Percentiles rank a stretch among this genome's conserved stretches.
Evolutionary conservation across 2,329 filamentous ascomycete genomes (phyloP).

Genomic region (Pyrenophora teres): DNA sequence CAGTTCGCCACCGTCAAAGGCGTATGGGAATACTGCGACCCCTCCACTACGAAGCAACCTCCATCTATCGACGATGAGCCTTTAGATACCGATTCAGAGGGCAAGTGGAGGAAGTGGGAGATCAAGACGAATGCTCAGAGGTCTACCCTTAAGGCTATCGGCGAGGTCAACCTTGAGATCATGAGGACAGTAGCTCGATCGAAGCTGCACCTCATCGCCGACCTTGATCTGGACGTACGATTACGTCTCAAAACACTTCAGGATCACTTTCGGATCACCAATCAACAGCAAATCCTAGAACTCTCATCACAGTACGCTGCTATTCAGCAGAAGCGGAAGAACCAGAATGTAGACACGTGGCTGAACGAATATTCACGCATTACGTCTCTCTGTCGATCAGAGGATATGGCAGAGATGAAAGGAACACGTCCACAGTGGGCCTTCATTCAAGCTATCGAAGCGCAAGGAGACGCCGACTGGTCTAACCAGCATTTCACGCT

Average conservation of each 20-base stretch:
- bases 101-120: neutral
- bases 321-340: neutral
- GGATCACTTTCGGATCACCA: neutral
- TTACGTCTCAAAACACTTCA: neutral
- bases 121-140: neutral
- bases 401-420: neutral
- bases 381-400: neutral
- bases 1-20: constrained; percentile 2
- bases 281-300: neutral
- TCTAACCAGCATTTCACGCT: neutral
- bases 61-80: neutral
- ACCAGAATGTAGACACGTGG: neutral
- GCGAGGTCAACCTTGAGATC: neutral
- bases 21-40: constrained; percentile 4
- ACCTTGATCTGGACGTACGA: neutral
- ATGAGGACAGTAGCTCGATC: neutral
- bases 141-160: neutral
- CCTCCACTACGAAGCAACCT: neutral
- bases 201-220: neutral
- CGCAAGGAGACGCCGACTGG: neutral
- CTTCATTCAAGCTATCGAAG: neutral
- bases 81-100: neutral
- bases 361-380: neutral
- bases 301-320: neutral
- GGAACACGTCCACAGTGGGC: neutral